Base-by-base conservation (phyloP, 2,329 filamentous ascomycete species). In the Teratosphaeria nubilosa region DNA sequence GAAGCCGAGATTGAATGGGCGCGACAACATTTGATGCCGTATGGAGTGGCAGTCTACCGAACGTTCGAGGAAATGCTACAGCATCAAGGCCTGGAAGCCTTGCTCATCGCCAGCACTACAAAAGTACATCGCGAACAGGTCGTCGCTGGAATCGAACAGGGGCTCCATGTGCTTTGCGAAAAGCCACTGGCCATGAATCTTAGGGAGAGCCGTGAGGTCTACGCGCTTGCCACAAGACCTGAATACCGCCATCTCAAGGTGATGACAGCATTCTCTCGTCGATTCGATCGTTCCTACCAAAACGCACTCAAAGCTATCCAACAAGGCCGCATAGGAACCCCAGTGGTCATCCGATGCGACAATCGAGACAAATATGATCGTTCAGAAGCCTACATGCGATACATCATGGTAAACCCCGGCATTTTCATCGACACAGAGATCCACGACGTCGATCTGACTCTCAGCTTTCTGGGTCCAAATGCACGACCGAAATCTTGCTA, bases 151-250 rank as follows among this genome's bases (percentile, higher is more conserved):
- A 82, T 84, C 52, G 68, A 80, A 52, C 74, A 73, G 11, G 76
- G 78, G 34, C 74, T 79, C 59, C 81, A 84, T 61, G 80, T 83
- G 0, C 69, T 84, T 9, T 83, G 80, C 61, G 82, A 84, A 73
- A 84, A 77, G 64, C 75, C 74, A 3, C 62, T 77, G 13, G 70
- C 66, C 27, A 73, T 59, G 24, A 59, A 64, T 31, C 56, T 67
- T 2, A 58, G 55, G n/a, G 60, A 63, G 52, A 58, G 54, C 20
- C 61, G 64, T 34, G 52, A 27, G 64, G 67, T 76, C 13, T 68
- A 73, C 9, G 68, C 64, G 30, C 73, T 73, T 24, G 69, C 67
- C 56, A 67, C 68, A 51, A 66, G 70, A 45, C 70, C 72, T 0
- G 64, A 74, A 13, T 20, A 48, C n/a, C n/a, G 41, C 20, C 41